Base-by-base conservation (phyloP, 2,329 filamentous ascomycete genomes). In the Colletotrichum ledebouriae region DNA sequence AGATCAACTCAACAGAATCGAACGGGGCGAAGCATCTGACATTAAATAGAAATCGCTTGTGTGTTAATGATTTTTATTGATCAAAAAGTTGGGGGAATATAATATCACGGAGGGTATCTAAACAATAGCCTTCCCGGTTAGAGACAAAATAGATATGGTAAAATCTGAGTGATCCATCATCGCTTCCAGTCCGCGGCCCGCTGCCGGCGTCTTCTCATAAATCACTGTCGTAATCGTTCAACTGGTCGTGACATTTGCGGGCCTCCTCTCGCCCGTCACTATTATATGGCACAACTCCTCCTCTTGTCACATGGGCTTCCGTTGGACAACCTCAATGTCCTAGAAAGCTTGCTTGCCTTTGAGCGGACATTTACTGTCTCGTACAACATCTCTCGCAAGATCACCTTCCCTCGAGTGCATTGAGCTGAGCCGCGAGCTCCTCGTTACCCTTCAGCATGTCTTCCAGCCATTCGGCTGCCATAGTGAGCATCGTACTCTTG, bases 391-490 rank as follows among this genome's bases (percentile, higher is more conserved):
- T 25, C 9, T 42, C 20, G 15, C 11, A 22, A 15, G 11, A n/a
- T 64, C 52, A 67, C 33, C 29, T 53, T 12, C 39, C 37, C 9
- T 29, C 63, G 6, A 86, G 73, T 46, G 82, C 78, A n/a, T 80
- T 80, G 52, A 91, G 77, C 76, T 87, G 85, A n/a, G 76, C 77
- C 64, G 82, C 81, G 60, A 94, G 77, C 29, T 81, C 76, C 63
- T 89, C 82, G 75, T 97, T 97, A 4, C 90, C 92, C 44, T 85
- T 80, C 12, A 94, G 78, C 20, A 97, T 76, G 15, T 90, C 87
- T 71, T 94, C 89, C n/a, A 97, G 80, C 85, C 92, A 97, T 71
- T 93, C 90, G 13, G 89, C 92, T 3, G 92, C 87, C 79, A 94
- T 90, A 17, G 87, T 85, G 44, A 97, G 84, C 77, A 94, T 91